Conservation (phyloP, 345 rosid species). For the Salix caprea region DNA sequence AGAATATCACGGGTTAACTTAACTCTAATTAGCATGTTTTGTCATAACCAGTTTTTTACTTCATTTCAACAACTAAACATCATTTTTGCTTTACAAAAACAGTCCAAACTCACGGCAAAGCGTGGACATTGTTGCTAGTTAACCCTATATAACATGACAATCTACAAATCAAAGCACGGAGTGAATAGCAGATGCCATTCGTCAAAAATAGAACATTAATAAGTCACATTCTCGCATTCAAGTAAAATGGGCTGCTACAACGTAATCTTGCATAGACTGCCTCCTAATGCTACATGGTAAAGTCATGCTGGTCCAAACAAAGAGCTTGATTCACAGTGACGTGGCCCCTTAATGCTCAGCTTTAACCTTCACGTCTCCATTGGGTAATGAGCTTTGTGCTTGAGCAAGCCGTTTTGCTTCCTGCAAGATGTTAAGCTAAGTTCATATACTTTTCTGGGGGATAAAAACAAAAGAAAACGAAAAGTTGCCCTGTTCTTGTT, state of each 20-base stretch:
- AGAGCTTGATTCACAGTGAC: neutral
- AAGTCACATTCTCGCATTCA: neutral
- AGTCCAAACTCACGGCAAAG: no score
- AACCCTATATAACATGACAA: neutral
- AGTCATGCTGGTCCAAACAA: neutral
- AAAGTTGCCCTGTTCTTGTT: neutral
- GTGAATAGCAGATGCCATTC: no score
- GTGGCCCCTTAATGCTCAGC: slow-evolving; percentile 39
- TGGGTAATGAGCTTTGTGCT: slow-evolving; percentile 65
- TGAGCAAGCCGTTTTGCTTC: slow-evolving; percentile 75
- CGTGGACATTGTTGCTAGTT: no score
- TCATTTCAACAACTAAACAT: no score
- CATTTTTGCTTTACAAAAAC: no score
- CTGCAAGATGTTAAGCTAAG: slow-evolving; percentile 35
- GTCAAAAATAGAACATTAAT: neutral
- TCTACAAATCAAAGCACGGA: neutral
- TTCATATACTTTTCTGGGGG: neutral
- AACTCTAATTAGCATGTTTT: no score
- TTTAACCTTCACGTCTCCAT: slow-evolving; percentile 83
- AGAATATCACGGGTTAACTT: no score
- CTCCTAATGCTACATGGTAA: neutral
- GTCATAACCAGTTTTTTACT: no score
- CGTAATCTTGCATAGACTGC: neutral
- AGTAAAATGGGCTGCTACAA: neutral
- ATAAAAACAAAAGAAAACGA: neutral